Evolutionary conservation across 2,329 filamentous ascomycete genomes (phyloP).

Genomic region (Ophiostoma sp.): DNA sequence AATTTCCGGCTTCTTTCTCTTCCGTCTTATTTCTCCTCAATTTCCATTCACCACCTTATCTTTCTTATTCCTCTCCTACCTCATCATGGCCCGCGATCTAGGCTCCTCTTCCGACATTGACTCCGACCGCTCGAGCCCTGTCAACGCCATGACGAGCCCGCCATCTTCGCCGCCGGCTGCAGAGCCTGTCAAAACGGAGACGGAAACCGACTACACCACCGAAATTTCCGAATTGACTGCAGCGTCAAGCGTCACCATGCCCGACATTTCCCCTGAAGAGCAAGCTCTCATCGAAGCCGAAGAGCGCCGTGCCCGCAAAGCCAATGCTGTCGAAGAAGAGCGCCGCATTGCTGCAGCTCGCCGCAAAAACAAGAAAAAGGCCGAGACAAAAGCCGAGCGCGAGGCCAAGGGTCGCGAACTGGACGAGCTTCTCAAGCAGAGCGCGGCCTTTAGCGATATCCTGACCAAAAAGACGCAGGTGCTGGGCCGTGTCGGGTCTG

Average conservation of each 20-base stretch:
- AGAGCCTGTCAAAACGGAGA: background rate
- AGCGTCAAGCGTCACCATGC: background rate
- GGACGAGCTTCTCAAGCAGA: constrained; percentile 60
- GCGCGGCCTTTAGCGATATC: constrained; percentile 62
- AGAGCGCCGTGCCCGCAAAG: constrained; percentile 48
- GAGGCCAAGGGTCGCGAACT: constrained; percentile 61
- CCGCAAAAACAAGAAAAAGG: constrained; percentile 49
- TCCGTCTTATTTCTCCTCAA: background rate
- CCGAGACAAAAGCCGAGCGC: constrained; percentile 53
- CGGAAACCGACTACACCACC: background rate
- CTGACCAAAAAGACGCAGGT: constrained; percentile 64
- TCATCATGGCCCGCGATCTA: constrained; percentile 19
- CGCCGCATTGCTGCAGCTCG: constrained; percentile 44
- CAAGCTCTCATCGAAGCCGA: constrained; percentile 36
- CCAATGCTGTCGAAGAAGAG: constrained; percentile 49
- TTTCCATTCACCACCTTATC: background rate
- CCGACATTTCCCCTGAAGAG: constrained; percentile 18
- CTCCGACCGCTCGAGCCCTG: constrained; percentile 14
- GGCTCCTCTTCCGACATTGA: constrained; percentile 26
- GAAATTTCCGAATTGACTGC: background rate
- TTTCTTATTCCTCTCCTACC: background rate
- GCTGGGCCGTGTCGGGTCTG: constrained; percentile 61
- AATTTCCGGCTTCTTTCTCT: background rate
- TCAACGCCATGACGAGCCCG: constrained; percentile 21
- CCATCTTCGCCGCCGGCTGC: constrained; percentile 27